These are phyloP conservation scores for Neonectria hederae DNA, from an alignment of 2,329 filamentous ascomycete species.

Conservation along the genomic window DNA sequence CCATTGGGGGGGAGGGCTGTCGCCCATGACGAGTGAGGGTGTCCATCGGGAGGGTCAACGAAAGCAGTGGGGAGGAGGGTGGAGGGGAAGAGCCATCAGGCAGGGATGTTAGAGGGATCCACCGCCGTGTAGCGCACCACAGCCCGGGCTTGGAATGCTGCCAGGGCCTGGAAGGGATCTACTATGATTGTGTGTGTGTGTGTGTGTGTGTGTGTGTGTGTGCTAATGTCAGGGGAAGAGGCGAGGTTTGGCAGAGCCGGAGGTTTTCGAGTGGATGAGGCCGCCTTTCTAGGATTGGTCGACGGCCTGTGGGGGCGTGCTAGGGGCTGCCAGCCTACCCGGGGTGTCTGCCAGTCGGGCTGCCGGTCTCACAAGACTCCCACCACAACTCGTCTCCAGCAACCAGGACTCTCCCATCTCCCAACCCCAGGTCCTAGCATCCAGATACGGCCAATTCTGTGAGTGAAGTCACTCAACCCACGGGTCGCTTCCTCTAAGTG, in stretches of 20 bases:
- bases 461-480: conserved; percentile 24
- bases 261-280: conserved; percentile 35
- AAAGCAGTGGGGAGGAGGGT: conserved; percentile 28
- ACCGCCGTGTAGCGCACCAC: conserved; percentile 28
- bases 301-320: conserved; percentile 17
- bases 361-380: conserved; percentile 33
- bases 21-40: conserved; percentile 38
- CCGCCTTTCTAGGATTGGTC: conserved; percentile 24
- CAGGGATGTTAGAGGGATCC: conserved; percentile 30
- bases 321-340: background rate
- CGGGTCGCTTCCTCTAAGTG: conserved; percentile 15
- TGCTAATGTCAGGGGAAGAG: conserved; percentile 37
- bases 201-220: conserved; percentile 28
- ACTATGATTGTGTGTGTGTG: conserved; percentile 9
- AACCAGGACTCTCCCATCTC: conserved; percentile 11
- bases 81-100: conserved; percentile 32
- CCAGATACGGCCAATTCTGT: conserved; percentile 22
- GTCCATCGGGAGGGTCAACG: conserved; percentile 30
- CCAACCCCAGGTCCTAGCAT: conserved; percentile 27
- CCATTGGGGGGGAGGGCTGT: conserved; percentile 37
- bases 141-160: background rate
- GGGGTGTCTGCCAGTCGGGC: conserved; percentile 27
- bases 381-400: conserved; percentile 19
- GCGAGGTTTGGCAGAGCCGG: conserved; percentile 33
- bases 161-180: conserved; percentile 21